Conservation (phyloP, 768 basidiomycete genomes). For the Agaricus subrufescens region DNA sequence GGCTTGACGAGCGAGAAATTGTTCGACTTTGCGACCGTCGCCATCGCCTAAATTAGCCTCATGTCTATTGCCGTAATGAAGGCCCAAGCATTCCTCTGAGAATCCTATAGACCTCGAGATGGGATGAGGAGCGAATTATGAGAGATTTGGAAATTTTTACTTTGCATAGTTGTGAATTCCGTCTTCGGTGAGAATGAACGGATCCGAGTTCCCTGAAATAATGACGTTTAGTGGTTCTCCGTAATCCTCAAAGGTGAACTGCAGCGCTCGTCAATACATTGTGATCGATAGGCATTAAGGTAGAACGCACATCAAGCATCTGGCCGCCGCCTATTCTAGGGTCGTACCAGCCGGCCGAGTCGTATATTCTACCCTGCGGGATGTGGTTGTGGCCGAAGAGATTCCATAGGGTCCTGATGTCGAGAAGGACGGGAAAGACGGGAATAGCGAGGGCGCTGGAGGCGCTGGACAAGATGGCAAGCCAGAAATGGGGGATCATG, state of each 20-base stretch:
- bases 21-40: slow-evolving; percentile 61
- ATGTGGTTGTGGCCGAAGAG: neutral
- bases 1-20: slow-evolving; percentile 71
- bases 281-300: neutral
- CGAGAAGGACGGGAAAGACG: neutral
- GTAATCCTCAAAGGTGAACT: slow-evolving; percentile 61
- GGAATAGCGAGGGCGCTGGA: neutral
- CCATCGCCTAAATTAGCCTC: slow-evolving; percentile 84
- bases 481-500: neutral
- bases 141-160: slow-evolving; percentile 26
- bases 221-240: slow-evolving; percentile 87
- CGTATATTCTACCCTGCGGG: no score
- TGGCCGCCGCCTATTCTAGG: slow-evolving; percentile 71
- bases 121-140: neutral
- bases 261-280: slow-evolving; percentile 3
- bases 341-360: slow-evolving; percentile 46
- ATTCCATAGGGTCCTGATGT: neutral
- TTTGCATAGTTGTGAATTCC: slow-evolving; percentile 71
- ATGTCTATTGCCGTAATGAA: slow-evolving; percentile 74
- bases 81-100: slow-evolving; percentile 75
- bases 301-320: slow-evolving; percentile 62
- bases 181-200: slow-evolving; percentile 68
- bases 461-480: neutral
- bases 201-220: slow-evolving; percentile 74
- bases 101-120: slow-evolving; percentile 68